Evolutionary conservation across 768 basidiomycete genomes (phyloP).

Genomic region (Russula emetica): DNA sequence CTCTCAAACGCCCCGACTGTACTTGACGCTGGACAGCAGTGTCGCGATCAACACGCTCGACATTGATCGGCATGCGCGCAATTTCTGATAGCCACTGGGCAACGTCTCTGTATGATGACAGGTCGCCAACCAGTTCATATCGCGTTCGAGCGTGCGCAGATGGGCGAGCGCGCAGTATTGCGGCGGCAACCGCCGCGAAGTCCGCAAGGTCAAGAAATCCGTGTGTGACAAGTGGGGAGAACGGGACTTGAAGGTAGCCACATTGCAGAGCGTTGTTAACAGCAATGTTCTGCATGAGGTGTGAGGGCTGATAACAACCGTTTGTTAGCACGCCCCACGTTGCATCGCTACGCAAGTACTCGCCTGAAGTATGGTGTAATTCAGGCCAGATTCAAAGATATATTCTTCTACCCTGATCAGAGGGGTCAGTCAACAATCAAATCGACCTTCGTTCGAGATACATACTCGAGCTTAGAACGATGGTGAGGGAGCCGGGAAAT

Average conservation of each 20-base stretch:
- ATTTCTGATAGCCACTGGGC: constrained; percentile 28
- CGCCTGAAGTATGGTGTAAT: constrained; percentile 38
- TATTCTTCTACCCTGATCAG: constrained; percentile 36
- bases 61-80: constrained; percentile 25
- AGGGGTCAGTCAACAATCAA: neutral
- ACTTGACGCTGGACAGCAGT: constrained; percentile 22
- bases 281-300: constrained; percentile 37
- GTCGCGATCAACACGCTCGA: constrained; percentile 28
- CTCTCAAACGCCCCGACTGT: constrained; percentile 16
- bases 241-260: constrained; percentile 29
- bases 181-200: constrained; percentile 32
- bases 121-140: constrained; percentile 37
- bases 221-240: constrained; percentile 31
- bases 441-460: neutral
- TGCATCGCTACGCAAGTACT: neutral
- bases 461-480: constrained; percentile 25
- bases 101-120: constrained; percentile 33
- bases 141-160: constrained; percentile 34
- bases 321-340: neutral
- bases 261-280: constrained; percentile 18
- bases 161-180: constrained; percentile 33
- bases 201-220: constrained; percentile 38
- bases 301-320: constrained; percentile 31
- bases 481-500: constrained; percentile 25
- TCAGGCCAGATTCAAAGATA: constrained; percentile 36